A percentile compares a stretch with the other conserved stretches of the same genome.
Conservation (phyloP, 139 green algal genomes). For the Volvox africanus region DNA sequence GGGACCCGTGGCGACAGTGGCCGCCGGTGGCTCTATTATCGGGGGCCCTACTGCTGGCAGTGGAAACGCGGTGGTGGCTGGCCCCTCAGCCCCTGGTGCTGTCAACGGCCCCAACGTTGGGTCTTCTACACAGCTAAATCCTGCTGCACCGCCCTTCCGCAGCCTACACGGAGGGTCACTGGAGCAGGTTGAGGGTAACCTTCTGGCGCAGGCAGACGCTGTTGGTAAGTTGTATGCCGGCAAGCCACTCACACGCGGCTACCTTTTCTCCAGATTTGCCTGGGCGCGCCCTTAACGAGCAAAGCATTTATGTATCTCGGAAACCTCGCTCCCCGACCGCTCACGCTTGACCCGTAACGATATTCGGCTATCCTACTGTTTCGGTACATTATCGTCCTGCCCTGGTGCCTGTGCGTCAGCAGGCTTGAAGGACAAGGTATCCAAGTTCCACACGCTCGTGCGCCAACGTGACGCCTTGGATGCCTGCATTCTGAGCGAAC, state of each 20-base stretch:
- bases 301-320: too few species aligned
- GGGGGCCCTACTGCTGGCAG: neutral
- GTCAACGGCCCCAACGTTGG: neutral
- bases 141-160: conserved; percentile 40
- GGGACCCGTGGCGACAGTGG: neutral
- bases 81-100: neutral
- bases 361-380: too few species aligned
- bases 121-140: conserved; percentile 26
- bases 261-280: too few species aligned
- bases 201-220: conserved; percentile 31
- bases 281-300: too few species aligned
- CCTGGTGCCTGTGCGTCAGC: neutral
- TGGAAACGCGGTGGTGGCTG: neutral
- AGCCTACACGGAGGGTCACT: conserved; percentile 36
- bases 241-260: too few species aligned
- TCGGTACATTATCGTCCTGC: neutral
- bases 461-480: conserved; percentile 26
- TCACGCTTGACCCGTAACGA: too few species aligned
- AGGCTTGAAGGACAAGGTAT: conserved; percentile 28
- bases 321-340: too few species aligned
- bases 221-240: neutral
- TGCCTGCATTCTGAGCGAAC: conserved; percentile 10
- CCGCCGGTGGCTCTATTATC: neutral
- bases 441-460: conserved; percentile 20
- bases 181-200: conserved; percentile 34